phyloP scores from a whole-genome alignment of 1,284 basidiomycete genomes.

The Irpex rosettiformis region DNA sequence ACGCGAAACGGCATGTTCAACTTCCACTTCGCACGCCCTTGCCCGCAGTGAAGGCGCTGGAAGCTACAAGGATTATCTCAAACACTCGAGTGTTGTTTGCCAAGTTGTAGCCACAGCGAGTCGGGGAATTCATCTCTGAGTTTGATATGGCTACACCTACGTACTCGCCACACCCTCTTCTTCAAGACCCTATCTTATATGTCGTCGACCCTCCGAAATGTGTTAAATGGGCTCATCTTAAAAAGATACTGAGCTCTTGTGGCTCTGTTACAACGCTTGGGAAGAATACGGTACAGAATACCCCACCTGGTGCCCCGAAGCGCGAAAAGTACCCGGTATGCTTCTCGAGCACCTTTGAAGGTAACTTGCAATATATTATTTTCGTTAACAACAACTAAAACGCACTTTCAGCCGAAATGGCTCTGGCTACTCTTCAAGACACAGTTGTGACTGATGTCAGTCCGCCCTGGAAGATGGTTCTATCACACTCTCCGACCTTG shows the following conservation, averaged over 20 bases:
- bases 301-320: background rate
- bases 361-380: background rate
- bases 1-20: background rate
- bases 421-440: slow-evolving; percentile 10
- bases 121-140: background rate
- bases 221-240: slow-evolving; percentile 7
- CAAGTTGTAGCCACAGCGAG: background rate
- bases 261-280: background rate
- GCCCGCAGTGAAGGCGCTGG: background rate
- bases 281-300: background rate
- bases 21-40: background rate
- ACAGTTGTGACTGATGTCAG: background rate
- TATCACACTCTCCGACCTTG: slow-evolving; percentile 8
- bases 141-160: slow-evolving; percentile 1
- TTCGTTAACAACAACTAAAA: background rate
- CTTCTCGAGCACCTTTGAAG: slow-evolving; percentile 3
- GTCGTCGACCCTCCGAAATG: slow-evolving; percentile 4
- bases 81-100: background rate
- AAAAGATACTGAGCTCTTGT: slow-evolving; percentile 1
- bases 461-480: slow-evolving; percentile 3
- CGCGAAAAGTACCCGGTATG: slow-evolving; percentile 2
- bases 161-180: slow-evolving; percentile 6
- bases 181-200: slow-evolving; percentile 5
- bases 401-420: slow-evolving; percentile 12
- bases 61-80: background rate